Evolutionary conservation across 257 asterid genomes (phyloP), one percentile per base, ranked within the genome.

Genomic region (Solanum etuberosum): DNA sequence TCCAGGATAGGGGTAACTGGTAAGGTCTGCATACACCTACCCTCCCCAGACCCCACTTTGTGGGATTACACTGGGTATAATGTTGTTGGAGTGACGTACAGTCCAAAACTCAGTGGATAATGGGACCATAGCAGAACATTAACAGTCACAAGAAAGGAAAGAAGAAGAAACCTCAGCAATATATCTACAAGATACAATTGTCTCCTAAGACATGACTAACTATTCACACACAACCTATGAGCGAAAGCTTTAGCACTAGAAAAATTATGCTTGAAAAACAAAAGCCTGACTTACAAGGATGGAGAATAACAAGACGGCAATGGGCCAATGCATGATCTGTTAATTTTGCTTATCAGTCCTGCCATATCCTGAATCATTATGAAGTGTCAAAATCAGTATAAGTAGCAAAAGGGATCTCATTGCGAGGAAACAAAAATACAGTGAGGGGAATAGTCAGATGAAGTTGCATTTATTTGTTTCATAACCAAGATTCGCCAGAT

Each of bases 251-350:
- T 48, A 48, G 70, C 68, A 81, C 29, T 18, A 27, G 16, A 81
- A 20, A 29, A 80, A 29, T 16, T 48, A 48, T 29, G 0, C 20
- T 27, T 10, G 31, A 43, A 48, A 80, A 48, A 48, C 42, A 29
- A 51, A 20, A 13, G 46, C 70, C 68, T 48, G 86, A 91, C 99
- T 95, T 92, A 97, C 99, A 97, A 89, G 89, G 93, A 92, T 42
- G 98, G 98, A 80, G 99, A 96, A 93, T 97, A 97, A 91, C 98
- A 95, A 37, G 99, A 89, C 76, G 99, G 99, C 92, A 97, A 89
- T 85, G 99, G 98, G 85, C 99, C 99, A 27, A 97, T 96, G 27
- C 98, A 97, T 34, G 99, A 96, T 89, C 99, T 90, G 87, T 97
- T 96, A 77, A 97, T 95, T 93, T 97, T 97, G 93, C 99, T 97